Evolutionary conservation across 2,329 filamentous ascomycete species (phyloP).

Genomic region (Coniochaeta sp.): DNA sequence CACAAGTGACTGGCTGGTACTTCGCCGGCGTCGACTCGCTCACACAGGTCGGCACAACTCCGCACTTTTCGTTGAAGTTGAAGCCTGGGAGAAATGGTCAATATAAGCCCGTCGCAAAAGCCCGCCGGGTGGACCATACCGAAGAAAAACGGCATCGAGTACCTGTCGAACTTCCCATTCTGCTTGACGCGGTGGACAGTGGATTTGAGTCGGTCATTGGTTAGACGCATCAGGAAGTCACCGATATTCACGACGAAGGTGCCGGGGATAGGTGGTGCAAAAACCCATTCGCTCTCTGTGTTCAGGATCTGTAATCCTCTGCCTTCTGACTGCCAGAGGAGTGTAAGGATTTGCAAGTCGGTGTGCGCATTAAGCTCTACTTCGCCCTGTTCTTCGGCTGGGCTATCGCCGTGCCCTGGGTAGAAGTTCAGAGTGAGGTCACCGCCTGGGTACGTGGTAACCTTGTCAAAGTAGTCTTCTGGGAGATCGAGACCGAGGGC

Average conservation of each 20-base stretch:
- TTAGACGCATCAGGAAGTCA: constrained; percentile 41
- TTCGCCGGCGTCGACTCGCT: constrained; percentile 27
- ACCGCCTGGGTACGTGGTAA: constrained; percentile 11
- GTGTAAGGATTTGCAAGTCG: constrained; percentile 37
- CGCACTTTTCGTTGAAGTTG: constrained; percentile 31
- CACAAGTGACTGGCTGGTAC: constrained; percentile 33
- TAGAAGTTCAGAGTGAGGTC: constrained; percentile 13
- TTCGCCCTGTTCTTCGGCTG: constrained; percentile 17
- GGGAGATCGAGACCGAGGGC: constrained; percentile 12
- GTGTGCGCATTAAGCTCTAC: constrained; percentile 37
- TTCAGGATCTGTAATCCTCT: constrained; percentile 33
- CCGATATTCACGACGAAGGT: constrained; percentile 43
- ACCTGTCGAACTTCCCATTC: constrained; percentile 29
- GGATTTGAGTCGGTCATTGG: constrained; percentile 36
- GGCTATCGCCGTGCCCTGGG: constrained; percentile 13
- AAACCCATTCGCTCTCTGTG: constrained; percentile 33
- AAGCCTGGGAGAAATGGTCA: constrained; percentile 17
- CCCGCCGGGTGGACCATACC: constrained; percentile 13
- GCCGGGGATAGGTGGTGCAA: constrained; percentile 30
- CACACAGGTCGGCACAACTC: constrained; percentile 30
- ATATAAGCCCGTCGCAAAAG: neutral
- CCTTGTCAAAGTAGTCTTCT: constrained; percentile 10
- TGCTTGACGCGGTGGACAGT: constrained; percentile 43
- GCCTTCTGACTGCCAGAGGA: constrained; percentile 36
- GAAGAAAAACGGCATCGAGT: constrained; percentile 49